phyloP scores from a whole-genome alignment of 2,329 filamentous ascomycete genomes.

The Epichloe typhina region DNA sequence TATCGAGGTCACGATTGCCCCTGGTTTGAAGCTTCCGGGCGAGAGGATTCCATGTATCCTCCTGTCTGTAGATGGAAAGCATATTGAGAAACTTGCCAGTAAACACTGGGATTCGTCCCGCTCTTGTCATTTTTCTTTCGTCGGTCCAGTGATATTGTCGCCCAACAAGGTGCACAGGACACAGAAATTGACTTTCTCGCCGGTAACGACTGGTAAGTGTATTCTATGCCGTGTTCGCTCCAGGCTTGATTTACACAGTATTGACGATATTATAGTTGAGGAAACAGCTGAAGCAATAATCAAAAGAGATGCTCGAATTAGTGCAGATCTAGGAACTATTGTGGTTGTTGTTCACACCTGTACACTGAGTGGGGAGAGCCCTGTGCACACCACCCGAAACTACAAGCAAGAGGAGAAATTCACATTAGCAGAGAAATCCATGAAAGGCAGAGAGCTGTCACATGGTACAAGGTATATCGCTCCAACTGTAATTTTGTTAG shows the following conservation, averaged over 20 bases:
- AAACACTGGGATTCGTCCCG: background rate
- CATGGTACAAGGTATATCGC: constrained; percentile 11
- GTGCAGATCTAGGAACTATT: constrained; percentile 10
- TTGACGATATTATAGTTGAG: constrained; percentile 3
- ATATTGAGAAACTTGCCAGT: rapidly evolving
- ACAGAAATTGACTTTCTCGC: background rate
- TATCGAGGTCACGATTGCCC: constrained; percentile 3
- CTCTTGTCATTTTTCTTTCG: background rate
- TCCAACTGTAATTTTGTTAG: background rate
- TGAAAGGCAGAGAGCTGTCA: constrained; percentile 15
- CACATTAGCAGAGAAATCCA: constrained; percentile 11
- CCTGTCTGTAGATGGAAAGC: constrained; percentile 9
- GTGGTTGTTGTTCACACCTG: background rate
- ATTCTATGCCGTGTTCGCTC: background rate
- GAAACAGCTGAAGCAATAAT: background rate
- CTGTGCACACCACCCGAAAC: background rate
- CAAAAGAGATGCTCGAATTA: background rate
- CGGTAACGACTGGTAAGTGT: background rate
- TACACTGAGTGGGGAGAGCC: rapidly evolving
- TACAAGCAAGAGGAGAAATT: background rate
- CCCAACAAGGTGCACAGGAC: background rate
- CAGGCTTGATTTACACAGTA: background rate
- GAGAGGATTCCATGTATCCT: rapidly evolving
- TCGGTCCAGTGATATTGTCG: background rate
- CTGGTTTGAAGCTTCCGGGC: background rate